phyloP scores from a whole-genome alignment of 176 grass and related monocot genomes.

The Carex parvula region DNA sequence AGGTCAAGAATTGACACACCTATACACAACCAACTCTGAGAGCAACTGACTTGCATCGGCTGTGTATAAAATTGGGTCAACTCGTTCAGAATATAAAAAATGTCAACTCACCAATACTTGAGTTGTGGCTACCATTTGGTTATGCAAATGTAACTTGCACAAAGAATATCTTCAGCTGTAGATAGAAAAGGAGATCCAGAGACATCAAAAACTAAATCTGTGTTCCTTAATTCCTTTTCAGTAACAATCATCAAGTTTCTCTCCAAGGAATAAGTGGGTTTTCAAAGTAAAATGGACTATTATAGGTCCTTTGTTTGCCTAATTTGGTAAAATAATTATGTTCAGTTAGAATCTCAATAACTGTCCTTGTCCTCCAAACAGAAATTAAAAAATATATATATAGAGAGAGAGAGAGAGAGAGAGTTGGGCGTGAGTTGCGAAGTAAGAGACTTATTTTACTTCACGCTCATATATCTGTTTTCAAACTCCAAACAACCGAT shows the following conservation, averaged over 20 bases:
- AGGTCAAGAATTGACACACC: too few species aligned
- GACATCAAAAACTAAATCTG: background rate
- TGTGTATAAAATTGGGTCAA: background rate
- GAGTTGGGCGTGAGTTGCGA: too few species aligned
- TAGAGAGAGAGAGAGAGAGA: too few species aligned
- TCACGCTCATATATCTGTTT: too few species aligned
- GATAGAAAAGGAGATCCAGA: background rate
- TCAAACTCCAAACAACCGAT: too few species aligned
- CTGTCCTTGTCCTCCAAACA: background rate
- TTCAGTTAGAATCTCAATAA: background rate
- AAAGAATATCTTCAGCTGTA: conserved; percentile 89
- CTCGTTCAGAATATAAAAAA: background rate
- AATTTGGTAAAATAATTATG: background rate
- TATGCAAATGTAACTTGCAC: conserved; percentile 91
- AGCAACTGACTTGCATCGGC: background rate
- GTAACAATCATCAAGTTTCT: background rate
- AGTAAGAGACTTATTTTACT: too few species aligned
- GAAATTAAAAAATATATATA: background rate
- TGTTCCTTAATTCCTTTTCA: background rate
- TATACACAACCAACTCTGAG: background rate
- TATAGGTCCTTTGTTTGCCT: background rate
- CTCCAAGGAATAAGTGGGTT: background rate
- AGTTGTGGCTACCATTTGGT: conserved; percentile 87
- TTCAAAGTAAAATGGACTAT: background rate
- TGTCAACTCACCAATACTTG: conserved; percentile 58